phyloP scores from a whole-genome alignment of 345 rosid species.

The Mallotus nudiflorus region DNA sequence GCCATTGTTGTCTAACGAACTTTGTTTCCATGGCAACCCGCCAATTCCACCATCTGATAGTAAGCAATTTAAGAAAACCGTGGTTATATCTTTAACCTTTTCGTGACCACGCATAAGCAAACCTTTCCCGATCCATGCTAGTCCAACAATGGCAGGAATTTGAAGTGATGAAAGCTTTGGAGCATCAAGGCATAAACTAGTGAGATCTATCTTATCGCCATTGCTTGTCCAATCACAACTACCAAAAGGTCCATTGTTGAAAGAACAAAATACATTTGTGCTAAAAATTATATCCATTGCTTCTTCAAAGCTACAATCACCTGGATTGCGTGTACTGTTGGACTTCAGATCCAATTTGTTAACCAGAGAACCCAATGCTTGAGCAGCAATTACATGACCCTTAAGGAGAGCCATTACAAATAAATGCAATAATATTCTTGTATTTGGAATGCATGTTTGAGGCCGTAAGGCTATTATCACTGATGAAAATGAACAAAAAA shows the following conservation, averaged over 20 bases:
- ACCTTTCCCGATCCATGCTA: slow-evolving; percentile 96
- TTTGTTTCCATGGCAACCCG: slow-evolving; percentile 21
- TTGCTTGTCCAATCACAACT: slow-evolving; percentile 21
- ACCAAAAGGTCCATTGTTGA: slow-evolving; percentile 22
- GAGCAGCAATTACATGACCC: slow-evolving; percentile 72
- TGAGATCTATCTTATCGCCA: slow-evolving; percentile 35
- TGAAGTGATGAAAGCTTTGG: slow-evolving; percentile 43
- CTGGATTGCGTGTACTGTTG: slow-evolving; percentile 29
- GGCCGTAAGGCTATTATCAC: slow-evolving; percentile 70
- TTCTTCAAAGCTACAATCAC: slow-evolving; percentile 59
- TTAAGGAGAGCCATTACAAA: slow-evolving; percentile 47
- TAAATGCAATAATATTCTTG: slow-evolving; percentile 42
- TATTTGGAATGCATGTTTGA: slow-evolving; percentile 56
- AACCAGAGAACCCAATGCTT: slow-evolving; percentile 83
- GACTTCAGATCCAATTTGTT: slow-evolving; percentile 59
- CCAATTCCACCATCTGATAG: slow-evolving; percentile 34
- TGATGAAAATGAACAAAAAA: slow-evolving; percentile 71
- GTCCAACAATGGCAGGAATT: slow-evolving; percentile 60
- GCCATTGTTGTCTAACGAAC: slow-evolving; percentile 20
- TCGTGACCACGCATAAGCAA: slow-evolving; percentile 86
- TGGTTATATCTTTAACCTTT: slow-evolving; percentile 62
- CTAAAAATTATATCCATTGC: slow-evolving; percentile 63
- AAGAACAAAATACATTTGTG: slow-evolving; percentile 21
- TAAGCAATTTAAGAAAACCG: slow-evolving; percentile 59
- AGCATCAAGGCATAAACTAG: slow-evolving; percentile 41